Evolutionary conservation across 495 filamentous ascomycete genomes (phyloP), one percentile per base, ranked within the genome.

Genomic region (Xylaria sp.): DNA sequence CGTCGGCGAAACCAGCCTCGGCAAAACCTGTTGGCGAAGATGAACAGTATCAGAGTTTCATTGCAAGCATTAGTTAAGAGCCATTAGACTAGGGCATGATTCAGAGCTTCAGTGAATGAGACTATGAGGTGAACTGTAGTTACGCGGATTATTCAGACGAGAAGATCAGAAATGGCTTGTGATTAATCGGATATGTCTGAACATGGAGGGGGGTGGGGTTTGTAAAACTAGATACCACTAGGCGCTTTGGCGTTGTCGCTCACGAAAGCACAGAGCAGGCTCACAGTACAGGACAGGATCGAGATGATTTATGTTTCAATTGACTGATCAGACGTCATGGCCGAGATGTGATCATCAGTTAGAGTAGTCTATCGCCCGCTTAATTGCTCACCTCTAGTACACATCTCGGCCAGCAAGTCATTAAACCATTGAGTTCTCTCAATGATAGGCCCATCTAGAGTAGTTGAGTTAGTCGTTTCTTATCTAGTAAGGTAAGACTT

Each of bases 351-450:
- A 61, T 44, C 55, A 33, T 41, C 1, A 35, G 12, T 14, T 24
- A 3, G 11, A 5, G 5, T 7, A n/a, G 15, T 58, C 35, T 72
- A 74, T 61, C 64, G 62, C 61, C 76, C 75, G 72, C 80, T 77
- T 61, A 82, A 55, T 65, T 55, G 73, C 80, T 85, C 83, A 1
- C 82, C 83, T 2, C 73, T 50, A 9, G 29, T 67, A 55, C 80
- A 80, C 70, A 88, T 81, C 63, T 81, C 86, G 67, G 87, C 88
- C 35, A 94, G 67, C 75, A 89, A 74, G 48, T 77, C 74, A 71
- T 89, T 89, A 58, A 92, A 89, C 80, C 90, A 90, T 59, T 80
- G 74, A 72, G 86, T 83, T 73, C 85, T 83, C 80, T 95, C 92
- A 79, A 89, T 84, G 0, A 86, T 80, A 58, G 92, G 80, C 69